Evolutionary conservation across 2,329 filamentous ascomycete genomes (phyloP).

Genomic region (Sphaceloma murrayae): DNA sequence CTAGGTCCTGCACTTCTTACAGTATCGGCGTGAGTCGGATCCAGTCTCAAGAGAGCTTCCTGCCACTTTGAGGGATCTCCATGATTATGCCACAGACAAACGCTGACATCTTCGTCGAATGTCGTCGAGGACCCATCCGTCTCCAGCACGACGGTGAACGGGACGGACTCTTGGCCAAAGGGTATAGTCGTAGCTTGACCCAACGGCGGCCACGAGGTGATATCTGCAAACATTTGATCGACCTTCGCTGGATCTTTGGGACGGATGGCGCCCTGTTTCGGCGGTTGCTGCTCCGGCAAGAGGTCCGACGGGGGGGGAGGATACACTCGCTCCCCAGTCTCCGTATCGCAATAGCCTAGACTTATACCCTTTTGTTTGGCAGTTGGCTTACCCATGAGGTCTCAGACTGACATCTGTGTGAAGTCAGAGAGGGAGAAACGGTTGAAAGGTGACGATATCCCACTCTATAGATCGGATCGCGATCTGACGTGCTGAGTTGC

Average conservation of each 20-base stretch:
- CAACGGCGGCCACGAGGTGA: constrained; percentile 60
- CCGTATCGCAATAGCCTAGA: constrained; percentile 26
- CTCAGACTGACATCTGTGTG: neutral
- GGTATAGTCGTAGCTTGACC: constrained; percentile 60
- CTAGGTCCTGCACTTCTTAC: constrained; percentile 17
- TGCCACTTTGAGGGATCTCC: constrained; percentile 47
- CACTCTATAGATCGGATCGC: constrained; percentile 5
- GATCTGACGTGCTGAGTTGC: constrained; percentile 13
- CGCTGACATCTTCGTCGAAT: constrained; percentile 55
- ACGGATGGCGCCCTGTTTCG: constrained; percentile 20
- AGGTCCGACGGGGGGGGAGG: constrained; percentile 24
- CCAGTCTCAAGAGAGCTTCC: constrained; percentile 46
- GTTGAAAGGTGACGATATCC: constrained; percentile 1
- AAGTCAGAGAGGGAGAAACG: neutral
- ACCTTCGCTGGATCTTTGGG: constrained; percentile 16
- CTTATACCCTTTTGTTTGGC: constrained; percentile 19
- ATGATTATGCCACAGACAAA: constrained; percentile 65
- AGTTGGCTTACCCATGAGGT: constrained; percentile 14
- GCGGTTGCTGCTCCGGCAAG: constrained; percentile 28
- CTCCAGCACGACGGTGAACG: constrained; percentile 62
- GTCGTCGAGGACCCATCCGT: constrained; percentile 33
- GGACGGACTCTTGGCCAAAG: constrained; percentile 35
- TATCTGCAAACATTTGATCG: constrained; percentile 41
- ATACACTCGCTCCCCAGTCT: constrained; percentile 30
- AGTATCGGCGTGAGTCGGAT: constrained; percentile 23